Evolutionary conservation across 495 filamentous ascomycete species (phyloP), one percentile per base, ranked within the genome.

Genomic region (Geoglossum glabrum): DNA sequence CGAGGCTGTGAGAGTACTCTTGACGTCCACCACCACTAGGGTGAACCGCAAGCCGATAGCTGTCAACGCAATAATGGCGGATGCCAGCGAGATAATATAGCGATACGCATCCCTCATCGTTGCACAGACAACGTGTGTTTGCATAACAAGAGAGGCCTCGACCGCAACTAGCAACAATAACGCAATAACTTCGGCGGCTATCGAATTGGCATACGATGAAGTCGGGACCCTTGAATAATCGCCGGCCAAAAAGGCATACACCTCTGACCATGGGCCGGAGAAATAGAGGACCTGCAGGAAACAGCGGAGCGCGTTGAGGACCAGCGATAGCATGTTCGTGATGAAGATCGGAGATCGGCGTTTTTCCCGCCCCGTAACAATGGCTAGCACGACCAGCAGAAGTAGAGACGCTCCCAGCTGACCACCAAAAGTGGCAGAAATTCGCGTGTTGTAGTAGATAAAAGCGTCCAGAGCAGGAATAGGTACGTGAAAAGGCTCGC

Each of bases 351-450:
- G 61, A 0, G 78, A 81, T 43, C 63, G 61, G 21, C 81, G 79
- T 66, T 85, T 86, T 55, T 81, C 76, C 15, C 69, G 66, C 54
- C 70, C 74, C 23, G 83, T 85, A 61, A 87, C 65, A 17, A 86
- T 70, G 17, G 82, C 67, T 0, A 90, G 69, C 23, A 86, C 71
- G 43, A 85, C 61, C 23, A 88, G 69, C 57, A 90, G 79, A 25
- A 84, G 64, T 59, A 83, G 60, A 30, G 77, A 79, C n/a, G 85
- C 83, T 31, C 88, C 88, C 55, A 89, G 73, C 65, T 93, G 85
- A 30, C 72, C 65, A 47, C 77, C 81, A 64, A 81, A 88, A 67
- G 81, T 84, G 78, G 88, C 81, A 67, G 73, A 72, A 46, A 75
- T 68, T 19, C 74, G 71, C 50, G 79, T 63, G 61, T 73, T 72